A percentile compares a stretch with the other conserved stretches of the same genome.
Evolutionary conservation across 805 yeast species (phyloP).

Genomic region (Candida verbasci): DNA sequence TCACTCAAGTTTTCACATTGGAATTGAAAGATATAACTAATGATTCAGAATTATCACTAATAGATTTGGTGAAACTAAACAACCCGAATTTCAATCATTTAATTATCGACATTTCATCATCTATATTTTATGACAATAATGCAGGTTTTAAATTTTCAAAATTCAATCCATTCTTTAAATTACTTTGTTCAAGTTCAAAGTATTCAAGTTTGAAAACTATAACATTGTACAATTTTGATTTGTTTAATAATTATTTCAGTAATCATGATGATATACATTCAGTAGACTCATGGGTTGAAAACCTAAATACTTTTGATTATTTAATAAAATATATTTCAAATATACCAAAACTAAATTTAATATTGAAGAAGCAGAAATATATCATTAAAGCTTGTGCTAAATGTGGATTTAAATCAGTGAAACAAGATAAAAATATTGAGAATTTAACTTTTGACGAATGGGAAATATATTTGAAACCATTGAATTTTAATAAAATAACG

Average conservation of each 20-base stretch:
- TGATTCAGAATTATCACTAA: slow-evolving; percentile 44
- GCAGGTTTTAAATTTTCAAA: slow-evolving; percentile 27
- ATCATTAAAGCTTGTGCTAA: slow-evolving; percentile 25
- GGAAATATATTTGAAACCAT: slow-evolving; percentile 16
- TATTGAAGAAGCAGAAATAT: slow-evolving; percentile 19
- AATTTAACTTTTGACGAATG: slow-evolving; percentile 13
- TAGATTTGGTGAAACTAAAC: slow-evolving; percentile 40
- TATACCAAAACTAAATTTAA: slow-evolving; percentile 19
- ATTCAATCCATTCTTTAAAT: slow-evolving; percentile 24
- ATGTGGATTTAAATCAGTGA: slow-evolving; percentile 25
- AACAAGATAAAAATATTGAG: slow-evolving; percentile 9
- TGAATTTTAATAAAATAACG: slow-evolving; percentile 9
- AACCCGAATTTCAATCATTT: slow-evolving; percentile 30
- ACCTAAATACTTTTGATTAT: slow-evolving; percentile 18
- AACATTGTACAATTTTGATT: slow-evolving; percentile 28
- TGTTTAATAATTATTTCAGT: slow-evolving; percentile 13
- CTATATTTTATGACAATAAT: slow-evolving; percentile 34
- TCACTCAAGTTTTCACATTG: slow-evolving; percentile 35
- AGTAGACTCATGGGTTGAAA: slow-evolving; percentile 17
- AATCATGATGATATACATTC: slow-evolving; percentile 14
- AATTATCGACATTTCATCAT: slow-evolving; percentile 46
- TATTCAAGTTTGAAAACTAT: slow-evolving; percentile 23
- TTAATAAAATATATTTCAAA: slow-evolving; percentile 15
- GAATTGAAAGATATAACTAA: slow-evolving; percentile 35
- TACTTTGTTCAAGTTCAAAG: slow-evolving; percentile 30